Percentiles rank a stretch among this genome's conserved stretches.
phyloP scores from a whole-genome alignment of 192 early-diverging fungal genomes.

The Phlyctochytrium arcticum region DNA sequence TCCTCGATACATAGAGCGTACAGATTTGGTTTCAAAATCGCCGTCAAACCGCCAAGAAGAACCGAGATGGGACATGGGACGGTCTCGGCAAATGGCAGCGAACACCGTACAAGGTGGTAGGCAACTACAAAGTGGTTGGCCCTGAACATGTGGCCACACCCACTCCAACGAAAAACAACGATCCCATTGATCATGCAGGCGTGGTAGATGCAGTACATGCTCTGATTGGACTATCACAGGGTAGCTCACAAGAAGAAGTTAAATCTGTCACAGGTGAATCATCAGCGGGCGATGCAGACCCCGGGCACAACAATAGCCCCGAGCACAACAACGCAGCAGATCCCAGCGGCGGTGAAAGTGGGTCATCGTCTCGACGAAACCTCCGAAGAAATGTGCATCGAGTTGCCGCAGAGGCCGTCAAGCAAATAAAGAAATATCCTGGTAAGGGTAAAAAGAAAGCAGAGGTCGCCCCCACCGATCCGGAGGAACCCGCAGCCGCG shows the following conservation, averaged over 20 bases:
- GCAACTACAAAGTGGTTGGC: slow-evolving; percentile 19
- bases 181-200: slow-evolving; percentile 14
- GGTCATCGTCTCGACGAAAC: too few relatives aligned
- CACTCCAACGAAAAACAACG: background rate
- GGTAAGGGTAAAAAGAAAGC: too few relatives aligned
- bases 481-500: too few relatives aligned
- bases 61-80: slow-evolving; percentile 15
- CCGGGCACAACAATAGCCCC: too few relatives aligned
- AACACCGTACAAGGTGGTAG: slow-evolving; percentile 17
- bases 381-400: too few relatives aligned
- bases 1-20: background rate
- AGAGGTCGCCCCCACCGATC: too few relatives aligned
- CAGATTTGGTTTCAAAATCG: slow-evolving; percentile 27
- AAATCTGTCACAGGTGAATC: too few relatives aligned
- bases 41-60: slow-evolving; percentile 21
- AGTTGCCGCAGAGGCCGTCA: too few relatives aligned
- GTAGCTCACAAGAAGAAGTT: background rate
- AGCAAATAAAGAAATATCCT: too few relatives aligned
- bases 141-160: slow-evolving; percentile 18
- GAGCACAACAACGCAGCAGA: too few relatives aligned
- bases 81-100: slow-evolving; percentile 25
- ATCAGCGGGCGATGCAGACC: too few relatives aligned
- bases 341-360: too few relatives aligned
- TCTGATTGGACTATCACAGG: slow-evolving; percentile 13
- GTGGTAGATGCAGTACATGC: slow-evolving; percentile 25